Base-by-base conservation (phyloP, 2,329 filamentous ascomycete genomes). In the Cladosporium sp. region DNA sequence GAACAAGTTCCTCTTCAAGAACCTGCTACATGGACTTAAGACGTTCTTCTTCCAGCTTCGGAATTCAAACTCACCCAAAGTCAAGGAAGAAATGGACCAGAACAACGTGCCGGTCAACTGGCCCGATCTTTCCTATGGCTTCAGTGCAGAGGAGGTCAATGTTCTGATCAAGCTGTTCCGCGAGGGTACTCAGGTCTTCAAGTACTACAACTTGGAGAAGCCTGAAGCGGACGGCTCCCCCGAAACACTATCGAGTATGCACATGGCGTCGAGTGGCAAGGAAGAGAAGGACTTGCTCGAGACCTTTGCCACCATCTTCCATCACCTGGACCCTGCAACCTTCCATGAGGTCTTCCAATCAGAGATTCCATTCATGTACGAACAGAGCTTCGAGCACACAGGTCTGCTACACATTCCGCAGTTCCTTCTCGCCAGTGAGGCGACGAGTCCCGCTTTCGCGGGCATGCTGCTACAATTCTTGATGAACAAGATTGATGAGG, bases 281-380 rank as follows among this genome's bases (percentile, higher is more conserved):
- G 96, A 99, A 76, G 96, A 99, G 78, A 99, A 99, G 77, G 95
- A 99, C 64, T 85, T 99, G 10, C 84, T 99, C 7, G 96, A 99
- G 81, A 96, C 92, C 2, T 99, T 99, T 77, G 95, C 94, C 2
- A 98, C 95, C 0, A 93, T 99, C 32, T 99, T 99, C 76, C 95
- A 99, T 77, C 96, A 94, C 79, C 95, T 99, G 70, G 95, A 99
- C 75, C 95, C 95, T 1, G 95, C 96, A 12, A 97, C 94, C 0
- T 99, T 99, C 76, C 93, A 99, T 74, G 95, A 99, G 80, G 93
- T 99, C 49, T 99, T 99, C 78, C 92, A 97, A 76, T 92, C 93
- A 68, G 95, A 98, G 81, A 98, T 99, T 68, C 94, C 94, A 44
- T 92, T 92, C 78, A 87, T 99, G 44, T 98, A 99, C 77, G 91